Evolutionary conservation across 2,329 filamentous ascomycete species (phyloP), one percentile per base, ranked within the genome.

Genomic region (Coniochaeta ligniaria): DNA sequence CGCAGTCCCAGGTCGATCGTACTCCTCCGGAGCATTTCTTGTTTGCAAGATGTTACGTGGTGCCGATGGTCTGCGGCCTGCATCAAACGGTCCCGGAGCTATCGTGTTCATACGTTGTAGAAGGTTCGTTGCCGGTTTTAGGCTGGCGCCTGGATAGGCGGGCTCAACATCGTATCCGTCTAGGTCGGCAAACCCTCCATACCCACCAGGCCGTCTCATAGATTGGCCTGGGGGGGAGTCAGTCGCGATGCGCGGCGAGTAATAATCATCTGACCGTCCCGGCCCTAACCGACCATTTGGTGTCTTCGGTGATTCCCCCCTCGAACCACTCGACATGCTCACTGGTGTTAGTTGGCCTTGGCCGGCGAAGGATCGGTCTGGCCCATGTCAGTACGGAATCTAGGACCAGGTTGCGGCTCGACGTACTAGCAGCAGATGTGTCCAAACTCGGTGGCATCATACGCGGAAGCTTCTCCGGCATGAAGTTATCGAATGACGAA

Each of bases 101-200:
- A 90, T 87, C 9, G 76, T 81, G 65, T 90, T 83, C 79, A 90
- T 84, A 58, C 85, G 82, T 63, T 83, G 80, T 66, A 89, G 68
- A 31, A 91, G 67, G 41, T 69, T 76, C 6, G 71, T 68, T 2
- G 65, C 65, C 57, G 72, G 69, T 62, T 74, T 75, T 56, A 83
- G 82, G 63, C 78, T 85, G 22, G 77, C 71, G 4, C 80, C 76
- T 24, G 79, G 79, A 67, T 79, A 80, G 61, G 67, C 70, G 41
- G 72, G 67, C 58, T 78, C 76, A n/a, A 64, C 59, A 41, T 77
- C 76, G 56, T 69, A 69, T 1, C 67, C 68, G 43, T 74, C 72
- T 7, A 66, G 68, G 31, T 77, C 75, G 20, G 71, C 71, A 57
- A 83, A 78, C 4, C 78, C 79, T 14, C 80, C 80, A 67, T 84